Conservation (phyloP, 2,329 filamentous ascomycete species). For the Xylaria sp. region DNA sequence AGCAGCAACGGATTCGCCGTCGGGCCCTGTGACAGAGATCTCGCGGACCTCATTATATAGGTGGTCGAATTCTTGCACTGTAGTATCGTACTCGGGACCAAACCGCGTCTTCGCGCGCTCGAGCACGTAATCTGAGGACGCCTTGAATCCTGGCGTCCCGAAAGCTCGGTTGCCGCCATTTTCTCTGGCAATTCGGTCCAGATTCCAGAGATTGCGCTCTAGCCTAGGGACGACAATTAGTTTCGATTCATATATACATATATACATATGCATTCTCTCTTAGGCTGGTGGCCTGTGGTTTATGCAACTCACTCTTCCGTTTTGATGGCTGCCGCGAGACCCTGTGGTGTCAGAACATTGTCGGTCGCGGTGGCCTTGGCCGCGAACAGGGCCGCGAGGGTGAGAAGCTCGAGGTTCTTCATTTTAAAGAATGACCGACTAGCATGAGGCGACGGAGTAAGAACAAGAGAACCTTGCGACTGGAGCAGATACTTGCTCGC, state of each 20-base stretch:
- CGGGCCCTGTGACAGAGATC: conserved; percentile 58
- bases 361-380: conserved; percentile 45
- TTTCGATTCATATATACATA: background rate
- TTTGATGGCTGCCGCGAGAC: conserved; percentile 55
- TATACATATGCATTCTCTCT: background rate
- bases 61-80: conserved; percentile 60
- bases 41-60: conserved; percentile 56
- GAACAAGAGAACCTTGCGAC: conserved; percentile 1
- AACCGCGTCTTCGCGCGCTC: conserved; percentile 56
- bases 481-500: background rate
- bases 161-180: conserved; percentile 71
- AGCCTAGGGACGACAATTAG: conserved; percentile 53
- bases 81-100: conserved; percentile 57
- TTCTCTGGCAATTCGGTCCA: conserved; percentile 64
- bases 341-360: conserved; percentile 53
- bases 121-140: conserved; percentile 67
- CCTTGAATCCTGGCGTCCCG: conserved; percentile 67
- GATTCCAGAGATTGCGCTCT: conserved; percentile 63
- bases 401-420: conserved; percentile 25
- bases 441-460: conserved; percentile 2
- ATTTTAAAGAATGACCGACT: conserved; percentile 15
- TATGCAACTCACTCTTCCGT: conserved; percentile 51
- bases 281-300: background rate
- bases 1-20: conserved; percentile 57
- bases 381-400: conserved; percentile 37